Conservation (phyloP, 2,329 filamentous ascomycete species). For the Fusarium irregulare region DNA sequence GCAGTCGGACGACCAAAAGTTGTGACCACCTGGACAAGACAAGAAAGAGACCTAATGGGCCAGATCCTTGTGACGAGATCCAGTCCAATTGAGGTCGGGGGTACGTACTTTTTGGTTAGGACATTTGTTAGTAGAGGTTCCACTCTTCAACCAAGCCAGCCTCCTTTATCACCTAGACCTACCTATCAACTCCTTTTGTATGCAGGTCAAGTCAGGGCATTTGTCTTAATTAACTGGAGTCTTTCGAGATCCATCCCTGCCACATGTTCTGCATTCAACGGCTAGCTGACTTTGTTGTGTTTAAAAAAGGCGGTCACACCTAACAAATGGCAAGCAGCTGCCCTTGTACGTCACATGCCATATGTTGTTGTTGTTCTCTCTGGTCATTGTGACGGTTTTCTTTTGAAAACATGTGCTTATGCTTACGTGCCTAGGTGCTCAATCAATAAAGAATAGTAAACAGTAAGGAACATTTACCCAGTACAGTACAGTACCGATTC, state of each 20-base stretch:
- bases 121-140: conserved; percentile 9
- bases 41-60: conserved; percentile 25
- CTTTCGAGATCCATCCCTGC: conserved; percentile 16
- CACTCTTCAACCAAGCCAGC: conserved; percentile 23
- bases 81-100: conserved; percentile 15
- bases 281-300: conserved; percentile 3
- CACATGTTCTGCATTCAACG: conserved; percentile 13
- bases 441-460: background rate
- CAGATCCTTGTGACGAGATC: conserved; percentile 39
- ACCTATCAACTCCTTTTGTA: conserved; percentile 19
- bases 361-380: background rate
- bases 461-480: background rate
- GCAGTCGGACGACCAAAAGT: conserved; percentile 42
- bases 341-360: conserved; percentile 7
- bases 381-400: background rate
- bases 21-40: conserved; percentile 44
- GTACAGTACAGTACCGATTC: background rate
- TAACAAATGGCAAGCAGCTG: background rate
- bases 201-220: conserved; percentile 18
- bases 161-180: background rate
- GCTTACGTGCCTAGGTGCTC: background rate
- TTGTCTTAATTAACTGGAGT: conserved; percentile 13
- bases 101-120: conserved; percentile 28
- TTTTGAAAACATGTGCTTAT: background rate
- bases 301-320: conserved; percentile 30